A percentile compares a stretch with the other conserved stretches of the same genome.
Evolutionary conservation across 208 protist species (phyloP).

Genomic region (Vickermania spadyakhi): DNA sequence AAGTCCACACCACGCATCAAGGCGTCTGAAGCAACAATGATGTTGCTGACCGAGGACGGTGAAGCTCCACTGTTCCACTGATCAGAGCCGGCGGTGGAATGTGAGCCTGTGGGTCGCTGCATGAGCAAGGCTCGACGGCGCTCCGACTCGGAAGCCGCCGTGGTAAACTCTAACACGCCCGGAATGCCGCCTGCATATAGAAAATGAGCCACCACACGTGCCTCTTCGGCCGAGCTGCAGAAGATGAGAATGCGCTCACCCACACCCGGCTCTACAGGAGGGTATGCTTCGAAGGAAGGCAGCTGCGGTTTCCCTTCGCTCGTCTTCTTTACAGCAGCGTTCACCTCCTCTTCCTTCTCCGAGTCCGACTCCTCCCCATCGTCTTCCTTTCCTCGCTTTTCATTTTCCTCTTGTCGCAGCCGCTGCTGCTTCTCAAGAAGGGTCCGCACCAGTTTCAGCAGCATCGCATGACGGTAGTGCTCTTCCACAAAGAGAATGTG

Average conservation of each 20-base stretch:
- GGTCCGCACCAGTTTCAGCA: slow-evolving; percentile 71
- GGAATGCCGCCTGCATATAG: slow-evolving; percentile 56
- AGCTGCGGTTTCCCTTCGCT: not conserved
- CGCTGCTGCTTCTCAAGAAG: slow-evolving; percentile 12
- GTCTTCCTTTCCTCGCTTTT: not conserved
- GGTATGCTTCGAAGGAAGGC: slow-evolving; percentile 19
- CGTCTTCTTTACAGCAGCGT: not conserved
- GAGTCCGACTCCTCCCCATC: slow-evolving; percentile 5
- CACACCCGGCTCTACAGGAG: slow-evolving; percentile 32
- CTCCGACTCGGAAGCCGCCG: slow-evolving; percentile 54
- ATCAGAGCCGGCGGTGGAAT: not conserved
- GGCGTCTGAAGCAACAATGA: slow-evolving; percentile 81
- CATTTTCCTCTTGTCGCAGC: not conserved
- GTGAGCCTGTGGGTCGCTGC: slow-evolving; percentile 1
- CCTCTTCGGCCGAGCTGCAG: slow-evolving; percentile 79
- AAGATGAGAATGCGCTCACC: slow-evolving; percentile 75
- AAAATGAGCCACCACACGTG: slow-evolving; percentile 82
- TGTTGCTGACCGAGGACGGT: slow-evolving; percentile 15
- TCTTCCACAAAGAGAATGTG: slow-evolving; percentile 81
- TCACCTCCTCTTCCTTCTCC: slow-evolving; percentile 13
- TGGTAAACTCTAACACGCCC: slow-evolving; percentile 80
- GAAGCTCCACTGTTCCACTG: not conserved
- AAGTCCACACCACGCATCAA: slow-evolving; percentile 90
- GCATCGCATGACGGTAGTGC: slow-evolving; percentile 64
- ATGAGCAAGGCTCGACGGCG: slow-evolving; percentile 59